Evolutionary conservation across 2,329 filamentous ascomycete species (phyloP).

Genomic region (Pseudogymnoascus sp.): DNA sequence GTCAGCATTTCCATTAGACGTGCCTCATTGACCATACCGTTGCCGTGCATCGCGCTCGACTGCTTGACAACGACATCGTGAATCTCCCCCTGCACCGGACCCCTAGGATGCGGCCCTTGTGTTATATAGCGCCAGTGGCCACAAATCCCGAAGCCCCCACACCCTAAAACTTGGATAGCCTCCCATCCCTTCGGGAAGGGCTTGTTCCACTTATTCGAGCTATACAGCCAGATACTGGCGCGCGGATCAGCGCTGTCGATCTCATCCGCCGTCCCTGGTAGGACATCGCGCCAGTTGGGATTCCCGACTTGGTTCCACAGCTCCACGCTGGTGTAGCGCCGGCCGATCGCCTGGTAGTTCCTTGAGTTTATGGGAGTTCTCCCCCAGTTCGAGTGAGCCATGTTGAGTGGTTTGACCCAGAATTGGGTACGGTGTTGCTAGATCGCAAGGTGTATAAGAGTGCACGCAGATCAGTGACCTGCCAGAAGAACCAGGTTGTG

Average conservation of each 20-base stretch:
- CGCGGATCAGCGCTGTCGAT: neutral
- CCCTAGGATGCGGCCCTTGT: neutral
- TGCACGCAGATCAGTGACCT: neutral
- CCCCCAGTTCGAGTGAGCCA: neutral
- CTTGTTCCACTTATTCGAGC: neutral
- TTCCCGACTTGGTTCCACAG: neutral
- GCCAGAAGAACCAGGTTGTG: neutral
- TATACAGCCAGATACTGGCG: neutral
- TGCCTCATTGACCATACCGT: neutral
- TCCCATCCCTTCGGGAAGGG: neutral
- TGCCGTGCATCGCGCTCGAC: neutral
- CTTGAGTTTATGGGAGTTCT: neutral
- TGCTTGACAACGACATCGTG: constrained; percentile 3
- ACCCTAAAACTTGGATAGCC: neutral
- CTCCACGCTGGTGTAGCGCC: neutral
- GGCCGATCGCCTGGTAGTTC: neutral
- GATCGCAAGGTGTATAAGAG: neutral
- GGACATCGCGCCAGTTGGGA: neutral
- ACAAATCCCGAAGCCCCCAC: neutral
- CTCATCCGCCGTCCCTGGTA: too few species aligned
- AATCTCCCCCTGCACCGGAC: neutral
- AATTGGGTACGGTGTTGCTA: neutral
- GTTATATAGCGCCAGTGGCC: neutral
- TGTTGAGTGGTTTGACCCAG: neutral
- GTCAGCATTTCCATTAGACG: neutral